These are phyloP conservation scores for Hymenoscyphus fraxineus DNA, from an alignment of 2,329 filamentous ascomycete genomes.

Conservation along the genomic window DNA sequence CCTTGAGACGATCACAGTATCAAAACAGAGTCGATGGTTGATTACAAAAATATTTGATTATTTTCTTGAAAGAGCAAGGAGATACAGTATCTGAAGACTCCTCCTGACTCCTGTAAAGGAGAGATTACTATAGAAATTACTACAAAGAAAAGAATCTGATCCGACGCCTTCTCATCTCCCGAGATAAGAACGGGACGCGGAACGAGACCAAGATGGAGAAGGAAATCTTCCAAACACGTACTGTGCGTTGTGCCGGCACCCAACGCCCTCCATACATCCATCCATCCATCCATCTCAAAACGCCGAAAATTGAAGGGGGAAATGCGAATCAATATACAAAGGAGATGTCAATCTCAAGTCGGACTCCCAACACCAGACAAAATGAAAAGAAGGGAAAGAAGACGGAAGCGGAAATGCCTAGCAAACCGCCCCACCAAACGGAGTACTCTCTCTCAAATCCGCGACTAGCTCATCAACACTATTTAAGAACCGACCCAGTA, in stretches of 20 bases:
- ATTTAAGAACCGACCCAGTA: conserved; percentile 60
- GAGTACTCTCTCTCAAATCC: conserved; percentile 72
- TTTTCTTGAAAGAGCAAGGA: background rate
- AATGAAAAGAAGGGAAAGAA: conserved; percentile 13
- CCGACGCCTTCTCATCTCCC: background rate
- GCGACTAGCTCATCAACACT: conserved; percentile 60
- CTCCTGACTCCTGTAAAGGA: background rate
- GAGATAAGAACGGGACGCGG: background rate
- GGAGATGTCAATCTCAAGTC: background rate
- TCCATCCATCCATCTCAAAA: background rate
- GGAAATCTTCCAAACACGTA: background rate
- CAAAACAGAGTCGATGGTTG: background rate
- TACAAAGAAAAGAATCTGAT: background rate
- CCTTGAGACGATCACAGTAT: background rate
- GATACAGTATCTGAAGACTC: too few relatives aligned
- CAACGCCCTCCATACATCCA: background rate
- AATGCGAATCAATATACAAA: conserved; percentile 4
- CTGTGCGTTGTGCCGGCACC: background rate
- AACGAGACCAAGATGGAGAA: background rate
- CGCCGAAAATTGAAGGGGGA: too few relatives aligned
- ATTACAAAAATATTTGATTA: background rate
- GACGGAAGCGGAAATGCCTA: conserved; percentile 26
- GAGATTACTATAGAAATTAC: conserved; percentile 6
- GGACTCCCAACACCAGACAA: too few relatives aligned
- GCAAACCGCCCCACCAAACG: conserved; percentile 61